Percentiles rank a stretch among this genome's conserved stretches.
phyloP scores from a whole-genome alignment of 345 rosid species.

The Eucalyptus brandiana region DNA sequence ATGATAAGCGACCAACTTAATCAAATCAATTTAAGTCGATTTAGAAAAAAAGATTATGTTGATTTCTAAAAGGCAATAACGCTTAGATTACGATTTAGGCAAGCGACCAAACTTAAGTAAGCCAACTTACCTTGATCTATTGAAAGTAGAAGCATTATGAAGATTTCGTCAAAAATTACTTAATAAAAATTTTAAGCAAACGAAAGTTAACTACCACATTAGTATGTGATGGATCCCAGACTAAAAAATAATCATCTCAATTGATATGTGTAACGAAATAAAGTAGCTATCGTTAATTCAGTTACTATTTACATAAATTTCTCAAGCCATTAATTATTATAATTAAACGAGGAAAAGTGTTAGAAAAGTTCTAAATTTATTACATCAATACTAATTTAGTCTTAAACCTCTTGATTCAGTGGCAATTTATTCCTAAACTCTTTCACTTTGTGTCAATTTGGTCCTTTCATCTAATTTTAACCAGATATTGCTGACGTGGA shows the following conservation, averaged over 20 bases:
- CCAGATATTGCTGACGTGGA: rapidly evolving
- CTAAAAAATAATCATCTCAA: neutral
- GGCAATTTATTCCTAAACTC: too few species aligned
- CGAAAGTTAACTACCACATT: neutral
- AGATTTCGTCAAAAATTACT: neutral
- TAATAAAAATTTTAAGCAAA: neutral
- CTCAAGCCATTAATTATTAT: neutral
- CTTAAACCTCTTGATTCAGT: rapidly evolving
- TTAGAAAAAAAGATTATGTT: too few species aligned
- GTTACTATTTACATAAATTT: neutral
- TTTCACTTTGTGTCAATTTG: too few species aligned
- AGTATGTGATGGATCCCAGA: neutral
- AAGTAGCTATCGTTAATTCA: neutral
- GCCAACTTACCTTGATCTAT: neutral
- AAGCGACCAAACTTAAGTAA: neutral
- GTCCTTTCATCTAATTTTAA: rapidly evolving
- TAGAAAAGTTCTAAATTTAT: too few species aligned
- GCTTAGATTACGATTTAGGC: neutral
- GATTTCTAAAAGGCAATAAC: neutral
- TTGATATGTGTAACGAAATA: neutral
- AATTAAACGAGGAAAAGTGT: too few species aligned
- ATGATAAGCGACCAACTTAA: neutral
- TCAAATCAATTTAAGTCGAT: neutral
- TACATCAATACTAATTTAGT: rapidly evolving
- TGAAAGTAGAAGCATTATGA: neutral